phyloP scores from a whole-genome alignment of 495 filamentous ascomycete genomes.

The Hypoxylon crocopeplum region DNA sequence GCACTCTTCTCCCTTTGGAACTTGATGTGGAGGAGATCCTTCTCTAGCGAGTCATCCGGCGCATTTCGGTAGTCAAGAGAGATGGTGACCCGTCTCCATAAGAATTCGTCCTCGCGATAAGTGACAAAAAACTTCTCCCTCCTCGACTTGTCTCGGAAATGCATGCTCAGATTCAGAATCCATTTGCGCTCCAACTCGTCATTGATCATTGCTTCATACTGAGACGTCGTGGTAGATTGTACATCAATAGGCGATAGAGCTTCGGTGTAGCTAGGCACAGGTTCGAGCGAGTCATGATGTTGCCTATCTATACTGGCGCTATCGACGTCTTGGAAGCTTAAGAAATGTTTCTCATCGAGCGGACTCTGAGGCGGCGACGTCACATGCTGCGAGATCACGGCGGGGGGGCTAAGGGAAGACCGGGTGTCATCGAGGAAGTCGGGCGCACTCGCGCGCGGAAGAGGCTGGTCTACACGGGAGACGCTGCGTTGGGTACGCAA shows the following conservation, averaged over 20 bases:
- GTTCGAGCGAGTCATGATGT: conserved; percentile 14
- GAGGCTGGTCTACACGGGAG: conserved; percentile 39
- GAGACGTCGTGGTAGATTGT: conserved; percentile 56
- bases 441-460: conserved; percentile 53
- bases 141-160: conserved; percentile 92
- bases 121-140: conserved; percentile 99
- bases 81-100: conserved; percentile 88
- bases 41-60: conserved; percentile 81
- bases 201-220: conserved; percentile 67
- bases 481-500: conserved; percentile 43
- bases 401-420: conserved; percentile 13
- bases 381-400: conserved; percentile 21
- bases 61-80: conserved; percentile 92
- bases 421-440: conserved; percentile 43
- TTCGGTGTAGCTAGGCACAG: conserved; percentile 28
- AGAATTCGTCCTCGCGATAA: conserved; percentile 75
- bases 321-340: conserved; percentile 32
- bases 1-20: conserved; percentile 94
- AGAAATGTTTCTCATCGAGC: conserved; percentile 41
- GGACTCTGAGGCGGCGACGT: conserved; percentile 40
- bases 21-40: conserved; percentile 75
- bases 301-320: conserved; percentile 30
- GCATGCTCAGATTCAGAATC: conserved; percentile 99
- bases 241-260: conserved; percentile 42
- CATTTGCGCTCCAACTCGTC: conserved; percentile 87